Evolutionary conservation across 805 yeast species (phyloP), one percentile per base, ranked within the genome.

Genomic region (Nakazawaea ernobii): DNA sequence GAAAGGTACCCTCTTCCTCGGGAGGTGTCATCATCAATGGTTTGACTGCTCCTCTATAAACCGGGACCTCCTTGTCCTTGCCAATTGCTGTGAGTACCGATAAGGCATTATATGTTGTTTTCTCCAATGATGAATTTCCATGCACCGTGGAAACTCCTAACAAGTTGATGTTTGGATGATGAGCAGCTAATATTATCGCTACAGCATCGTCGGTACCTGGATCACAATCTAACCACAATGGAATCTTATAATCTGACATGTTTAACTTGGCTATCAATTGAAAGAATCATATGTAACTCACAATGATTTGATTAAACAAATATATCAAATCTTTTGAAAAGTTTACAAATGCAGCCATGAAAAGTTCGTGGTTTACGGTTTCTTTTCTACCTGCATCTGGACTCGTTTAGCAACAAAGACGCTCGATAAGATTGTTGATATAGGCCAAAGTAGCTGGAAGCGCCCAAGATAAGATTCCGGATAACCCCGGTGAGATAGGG

Each of bases 131-230:
- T 0, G 88, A 79, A 54, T 84, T 84, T 1, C 95, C 95, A 57
- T 80, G 83, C 20, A 82, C 84, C 0, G 92, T 81, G 30, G 89
- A 79, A 14, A 86, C 71, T 2, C 94, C 95, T 3, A 80, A 55
- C 8, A 86, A 62, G 13, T 76, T 61, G 63, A 79, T 77, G 24
- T 71, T 65, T 0, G 88, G 86, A 52, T 80, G 75, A 57, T 74
- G 77, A 7, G 78, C 67, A 0, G 87, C 79, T 26, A 89, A 53
- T 8, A 86, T 65, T 7, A 89, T 70, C 3, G 94, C 96, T 39
- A 86, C 74, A 1, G 86, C 83, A 57, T 89, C 97, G 59, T 89
- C 96, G 57, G 85, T 94, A 1, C 96, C 96, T 0, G 96, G 95
- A 59, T 89, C 96, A 62, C 96, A 89, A 64, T 89, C 96, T 9